Evolutionary conservation across 345 rosid genomes (phyloP).

Genomic region (Eucalyptus fibrosa): DNA sequence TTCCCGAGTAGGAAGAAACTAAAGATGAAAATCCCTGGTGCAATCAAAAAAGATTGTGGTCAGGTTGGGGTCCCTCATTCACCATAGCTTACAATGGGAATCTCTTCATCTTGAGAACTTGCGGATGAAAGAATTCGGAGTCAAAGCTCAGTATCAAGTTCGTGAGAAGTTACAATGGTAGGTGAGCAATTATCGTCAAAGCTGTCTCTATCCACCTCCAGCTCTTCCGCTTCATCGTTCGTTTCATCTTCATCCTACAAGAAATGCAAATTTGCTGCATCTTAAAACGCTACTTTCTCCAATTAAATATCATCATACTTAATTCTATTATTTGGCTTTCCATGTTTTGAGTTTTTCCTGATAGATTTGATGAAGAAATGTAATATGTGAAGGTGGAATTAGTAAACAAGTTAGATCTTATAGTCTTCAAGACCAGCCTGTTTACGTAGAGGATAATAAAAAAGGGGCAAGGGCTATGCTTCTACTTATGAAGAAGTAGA

Average conservation of each 20-base stretch:
- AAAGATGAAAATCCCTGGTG: not conserved
- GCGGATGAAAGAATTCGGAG: fast-evolving
- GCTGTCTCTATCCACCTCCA: not conserved
- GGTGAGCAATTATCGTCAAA: not conserved
- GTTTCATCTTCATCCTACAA: not conserved
- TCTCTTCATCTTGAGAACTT: not conserved
- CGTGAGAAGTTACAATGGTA: not conserved
- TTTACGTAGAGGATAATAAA: not conserved
- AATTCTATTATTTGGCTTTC: not conserved
- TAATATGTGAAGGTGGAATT: not conserved
- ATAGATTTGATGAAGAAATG: not conserved
- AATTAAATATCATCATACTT: not conserved
- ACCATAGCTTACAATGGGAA: not conserved
- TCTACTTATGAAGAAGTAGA: no score
- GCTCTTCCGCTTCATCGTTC: not conserved
- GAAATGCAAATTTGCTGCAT: not conserved
- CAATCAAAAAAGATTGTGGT: not conserved
- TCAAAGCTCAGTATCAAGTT: not conserved
- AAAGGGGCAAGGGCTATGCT: not conserved
- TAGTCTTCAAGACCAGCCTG: not conserved
- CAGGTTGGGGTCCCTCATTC: not conserved
- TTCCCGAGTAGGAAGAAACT: not conserved
- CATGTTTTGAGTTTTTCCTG: not conserved
- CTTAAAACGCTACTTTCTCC: not conserved
- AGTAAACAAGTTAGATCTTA: not conserved